phyloP scores from a whole-genome alignment of 345 rosid species.

The Balakata baccata region DNA sequence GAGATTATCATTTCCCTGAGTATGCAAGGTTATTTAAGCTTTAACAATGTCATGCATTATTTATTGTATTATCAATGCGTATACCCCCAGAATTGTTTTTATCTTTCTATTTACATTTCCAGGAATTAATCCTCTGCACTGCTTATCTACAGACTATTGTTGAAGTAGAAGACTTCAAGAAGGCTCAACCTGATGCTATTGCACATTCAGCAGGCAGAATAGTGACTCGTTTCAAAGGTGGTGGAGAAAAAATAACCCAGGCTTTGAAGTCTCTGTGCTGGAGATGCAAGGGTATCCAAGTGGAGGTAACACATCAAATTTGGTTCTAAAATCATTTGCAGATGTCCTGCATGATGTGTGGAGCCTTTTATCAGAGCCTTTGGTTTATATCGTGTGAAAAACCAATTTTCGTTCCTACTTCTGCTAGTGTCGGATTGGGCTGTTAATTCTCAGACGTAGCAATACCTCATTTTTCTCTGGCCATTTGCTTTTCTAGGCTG shows the following conservation, averaged over 20 bases:
- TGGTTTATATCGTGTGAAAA: background rate
- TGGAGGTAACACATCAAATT: slow-evolving; percentile 55
- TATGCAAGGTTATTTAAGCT: background rate
- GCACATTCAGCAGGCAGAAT: slow-evolving; percentile 68
- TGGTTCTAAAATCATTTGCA: slow-evolving; percentile 8
- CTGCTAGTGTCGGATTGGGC: background rate
- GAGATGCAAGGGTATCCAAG: slow-evolving; percentile 76
- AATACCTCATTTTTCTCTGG: background rate
- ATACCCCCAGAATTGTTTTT: background rate
- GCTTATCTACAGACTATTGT: slow-evolving; percentile 48
- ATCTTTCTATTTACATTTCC: background rate
- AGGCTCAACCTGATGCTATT: slow-evolving; percentile 76
- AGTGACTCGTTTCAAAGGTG: slow-evolving; percentile 61
- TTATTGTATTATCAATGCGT: background rate
- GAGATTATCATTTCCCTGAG: background rate
- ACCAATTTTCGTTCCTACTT: background rate
- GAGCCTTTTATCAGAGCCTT: background rate
- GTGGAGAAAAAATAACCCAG: slow-evolving; percentile 56
- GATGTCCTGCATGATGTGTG: background rate
- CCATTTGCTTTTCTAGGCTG: background rate
- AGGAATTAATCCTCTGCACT: slow-evolving; percentile 25
- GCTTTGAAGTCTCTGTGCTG: slow-evolving; percentile 79
- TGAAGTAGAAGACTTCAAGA: slow-evolving; percentile 72
- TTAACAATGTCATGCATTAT: background rate
- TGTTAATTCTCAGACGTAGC: background rate